Percentiles rank a stretch among this genome's conserved stretches.
phyloP scores from a whole-genome alignment of 306 rosid species.

The Abrus pulchellus region DNA sequence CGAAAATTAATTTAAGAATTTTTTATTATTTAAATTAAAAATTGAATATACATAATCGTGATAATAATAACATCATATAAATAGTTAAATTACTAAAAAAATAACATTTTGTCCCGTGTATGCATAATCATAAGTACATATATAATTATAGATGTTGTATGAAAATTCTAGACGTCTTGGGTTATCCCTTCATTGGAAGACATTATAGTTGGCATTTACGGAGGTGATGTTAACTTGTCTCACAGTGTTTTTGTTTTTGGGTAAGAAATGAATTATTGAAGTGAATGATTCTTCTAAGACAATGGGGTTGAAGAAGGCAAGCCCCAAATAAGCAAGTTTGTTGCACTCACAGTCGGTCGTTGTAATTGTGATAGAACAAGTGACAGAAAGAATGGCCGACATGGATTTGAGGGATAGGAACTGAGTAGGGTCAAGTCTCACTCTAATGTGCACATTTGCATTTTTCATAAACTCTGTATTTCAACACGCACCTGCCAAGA shows the following conservation, averaged over 20 bases:
- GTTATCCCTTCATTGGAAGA: not conserved
- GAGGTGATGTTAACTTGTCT: constrained; percentile 27
- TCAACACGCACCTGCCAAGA: constrained; percentile 34
- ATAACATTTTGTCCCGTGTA: too few species aligned
- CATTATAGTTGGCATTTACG: constrained; percentile 37
- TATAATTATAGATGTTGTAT: not conserved
- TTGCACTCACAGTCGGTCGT: constrained; percentile 1
- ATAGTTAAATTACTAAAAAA: too few species aligned
- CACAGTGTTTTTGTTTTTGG: not conserved
- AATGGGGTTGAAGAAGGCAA: constrained; percentile 30
- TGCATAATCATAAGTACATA: not conserved
- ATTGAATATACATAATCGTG: too few species aligned
- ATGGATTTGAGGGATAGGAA: constrained; percentile 37
- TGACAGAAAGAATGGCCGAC: constrained; percentile 65
- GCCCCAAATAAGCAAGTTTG: constrained; percentile 8
- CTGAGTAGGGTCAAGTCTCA: constrained; percentile 38
- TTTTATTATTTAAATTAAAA: too few species aligned
- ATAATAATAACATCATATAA: too few species aligned
- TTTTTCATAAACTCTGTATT: constrained; percentile 27
- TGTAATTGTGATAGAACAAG: not conserved
- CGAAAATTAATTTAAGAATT: too few species aligned
- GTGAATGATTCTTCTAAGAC: not conserved
- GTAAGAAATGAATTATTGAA: constrained; percentile 41
- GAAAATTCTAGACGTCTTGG: constrained; percentile 21
- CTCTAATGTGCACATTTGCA: not conserved